Conservation (phyloP, 352 stramenopile species). For the Blastocystis sp. region DNA sequence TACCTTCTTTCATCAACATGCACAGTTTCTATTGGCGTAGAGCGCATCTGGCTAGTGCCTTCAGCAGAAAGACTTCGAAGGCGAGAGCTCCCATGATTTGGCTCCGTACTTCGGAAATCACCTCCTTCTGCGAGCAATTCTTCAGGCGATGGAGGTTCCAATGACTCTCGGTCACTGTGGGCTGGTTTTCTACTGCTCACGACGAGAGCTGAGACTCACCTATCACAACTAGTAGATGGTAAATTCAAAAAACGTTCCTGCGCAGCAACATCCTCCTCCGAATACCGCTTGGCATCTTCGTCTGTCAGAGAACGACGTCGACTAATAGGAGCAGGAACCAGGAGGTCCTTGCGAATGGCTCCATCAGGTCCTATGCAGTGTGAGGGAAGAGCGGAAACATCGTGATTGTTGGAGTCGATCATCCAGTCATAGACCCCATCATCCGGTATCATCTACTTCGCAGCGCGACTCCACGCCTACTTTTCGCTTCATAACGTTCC, state of each 20-base stretch:
- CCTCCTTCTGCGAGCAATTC: not conserved
- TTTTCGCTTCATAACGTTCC: conserved; percentile 9
- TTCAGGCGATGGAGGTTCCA: not conserved
- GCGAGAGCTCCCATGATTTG: not conserved
- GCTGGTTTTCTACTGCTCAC: not conserved
- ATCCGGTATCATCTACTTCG: not conserved
- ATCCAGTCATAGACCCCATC: conserved; percentile 62
- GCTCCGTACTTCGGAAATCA: not conserved
- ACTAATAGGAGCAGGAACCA: not conserved
- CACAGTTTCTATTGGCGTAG: no score
- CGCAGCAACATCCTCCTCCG: not conserved
- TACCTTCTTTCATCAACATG: no score
- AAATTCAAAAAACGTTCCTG: not conserved
- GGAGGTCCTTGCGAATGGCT: not conserved
- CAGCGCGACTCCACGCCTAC: not conserved
- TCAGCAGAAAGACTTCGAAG: not conserved
- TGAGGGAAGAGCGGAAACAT: not conserved
- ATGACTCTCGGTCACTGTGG: not conserved
- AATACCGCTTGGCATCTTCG: not conserved
- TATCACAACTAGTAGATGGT: no score
- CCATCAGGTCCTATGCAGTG: not conserved
- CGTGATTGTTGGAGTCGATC: not conserved
- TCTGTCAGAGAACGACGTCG: not conserved
- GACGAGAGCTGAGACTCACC: no score
- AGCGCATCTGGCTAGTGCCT: no score